Conservation (phyloP, 345 rosid genomes). For the Lepidium africanum region DNA sequence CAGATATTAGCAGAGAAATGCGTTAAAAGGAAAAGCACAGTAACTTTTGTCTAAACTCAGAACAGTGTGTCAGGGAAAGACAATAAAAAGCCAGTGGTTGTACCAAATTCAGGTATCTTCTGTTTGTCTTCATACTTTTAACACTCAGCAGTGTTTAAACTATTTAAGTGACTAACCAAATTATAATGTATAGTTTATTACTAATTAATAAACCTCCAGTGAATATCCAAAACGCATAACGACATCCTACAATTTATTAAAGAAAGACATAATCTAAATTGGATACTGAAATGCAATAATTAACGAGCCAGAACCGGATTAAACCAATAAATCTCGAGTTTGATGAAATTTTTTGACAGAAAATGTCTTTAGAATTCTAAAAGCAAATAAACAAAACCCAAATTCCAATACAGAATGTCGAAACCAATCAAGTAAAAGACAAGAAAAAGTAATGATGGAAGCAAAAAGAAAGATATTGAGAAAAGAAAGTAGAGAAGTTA, state of each 20-base stretch:
- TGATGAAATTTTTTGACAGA: not conserved
- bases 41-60: constrained; percentile 10
- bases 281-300: not conserved
- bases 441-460: not conserved
- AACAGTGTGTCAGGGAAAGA: constrained; percentile 7
- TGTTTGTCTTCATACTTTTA: constrained; percentile 9
- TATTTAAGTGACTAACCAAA: not conserved
- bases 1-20: constrained; percentile 2
- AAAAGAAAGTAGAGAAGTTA: constrained; percentile 28
- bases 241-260: not conserved
- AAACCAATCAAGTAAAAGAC: not conserved
- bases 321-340: constrained; percentile 14
- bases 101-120: constrained; percentile 24
- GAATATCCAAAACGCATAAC: constrained; percentile 11
- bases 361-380: not conserved
- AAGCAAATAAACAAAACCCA: constrained; percentile 1
- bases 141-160: constrained; percentile 5
- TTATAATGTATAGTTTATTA: not conserved
- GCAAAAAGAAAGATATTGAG: not conserved
- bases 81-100: constrained; percentile 13
- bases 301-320: constrained; percentile 12
- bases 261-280: not conserved
- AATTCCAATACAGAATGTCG: constrained; percentile 17
- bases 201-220: not conserved
- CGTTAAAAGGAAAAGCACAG: not conserved